Evolutionary conservation across 768 basidiomycete genomes (phyloP).

Genomic region (Agrocybe praecox): DNA sequence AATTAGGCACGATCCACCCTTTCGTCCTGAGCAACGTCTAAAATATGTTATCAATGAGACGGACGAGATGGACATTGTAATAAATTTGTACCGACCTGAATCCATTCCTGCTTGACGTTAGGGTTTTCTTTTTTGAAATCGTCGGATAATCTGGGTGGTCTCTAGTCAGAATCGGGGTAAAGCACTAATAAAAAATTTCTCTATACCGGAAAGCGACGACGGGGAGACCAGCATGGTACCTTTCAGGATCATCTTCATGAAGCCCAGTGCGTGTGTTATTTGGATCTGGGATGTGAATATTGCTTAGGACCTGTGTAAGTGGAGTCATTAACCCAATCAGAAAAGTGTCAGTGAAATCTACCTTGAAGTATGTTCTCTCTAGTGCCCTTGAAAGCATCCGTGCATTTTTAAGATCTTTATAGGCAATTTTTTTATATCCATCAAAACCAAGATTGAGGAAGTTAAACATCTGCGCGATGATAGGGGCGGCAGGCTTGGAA

Average conservation of each 20-base stretch:
- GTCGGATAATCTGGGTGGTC: constrained; percentile 41
- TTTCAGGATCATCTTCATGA: constrained; percentile 41
- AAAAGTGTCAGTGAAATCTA: too few species aligned
- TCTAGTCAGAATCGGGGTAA: neutral
- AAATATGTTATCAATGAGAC: too few species aligned
- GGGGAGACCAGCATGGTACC: constrained; percentile 55
- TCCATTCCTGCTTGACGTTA: constrained; percentile 53
- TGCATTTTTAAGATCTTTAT: constrained; percentile 56
- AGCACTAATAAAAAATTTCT: too few species aligned
- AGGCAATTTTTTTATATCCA: constrained; percentile 47
- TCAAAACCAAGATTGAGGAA: constrained; percentile 61
- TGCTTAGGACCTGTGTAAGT: constrained; percentile 43
- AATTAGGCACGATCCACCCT: constrained; percentile 68
- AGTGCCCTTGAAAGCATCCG: constrained; percentile 58
- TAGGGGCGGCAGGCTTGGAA: constrained; percentile 59
- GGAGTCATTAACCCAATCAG: too few species aligned
- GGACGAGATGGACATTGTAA: too few species aligned
- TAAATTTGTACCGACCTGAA: constrained; percentile 33
- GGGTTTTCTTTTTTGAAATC: constrained; percentile 54
- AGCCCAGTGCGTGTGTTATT: constrained; percentile 4
- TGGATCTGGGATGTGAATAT: constrained; percentile 45
- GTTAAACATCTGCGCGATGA: constrained; percentile 62
- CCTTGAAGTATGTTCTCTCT: constrained; percentile 54
- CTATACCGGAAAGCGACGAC: constrained; percentile 62
- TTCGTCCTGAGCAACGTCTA: constrained; percentile 48